Percentiles rank a stretch among this genome's conserved stretches.
Evolutionary conservation across 2,329 filamentous ascomycete species (phyloP).

Genomic region (Colletotrichum kahawae): DNA sequence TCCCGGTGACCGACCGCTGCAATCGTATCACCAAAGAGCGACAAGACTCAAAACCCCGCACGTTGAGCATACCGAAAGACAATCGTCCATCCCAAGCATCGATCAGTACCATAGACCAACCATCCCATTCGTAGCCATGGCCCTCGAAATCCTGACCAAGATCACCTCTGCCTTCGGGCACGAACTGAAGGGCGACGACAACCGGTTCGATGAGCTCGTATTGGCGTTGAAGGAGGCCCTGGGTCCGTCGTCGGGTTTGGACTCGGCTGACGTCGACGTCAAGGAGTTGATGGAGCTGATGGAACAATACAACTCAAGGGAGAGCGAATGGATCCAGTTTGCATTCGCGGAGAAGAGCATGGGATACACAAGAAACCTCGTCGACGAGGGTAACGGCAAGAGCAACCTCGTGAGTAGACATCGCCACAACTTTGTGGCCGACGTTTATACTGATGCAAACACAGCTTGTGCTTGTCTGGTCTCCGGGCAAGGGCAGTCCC

Average conservation of each 20-base stretch:
- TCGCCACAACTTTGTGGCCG: slow-evolving; percentile 30
- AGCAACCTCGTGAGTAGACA: slow-evolving; percentile 67
- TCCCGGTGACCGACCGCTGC: slow-evolving; percentile 5
- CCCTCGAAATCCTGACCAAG: slow-evolving; percentile 36
- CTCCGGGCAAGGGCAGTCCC: slow-evolving; percentile 79
- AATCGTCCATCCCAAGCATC: slow-evolving; percentile 5
- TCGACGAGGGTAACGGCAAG: slow-evolving; percentile 86
- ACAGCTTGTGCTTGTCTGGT: slow-evolving; percentile 88
- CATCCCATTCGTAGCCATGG: slow-evolving; percentile 31
- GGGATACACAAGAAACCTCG: slow-evolving; percentile 85
- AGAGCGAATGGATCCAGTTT: slow-evolving; percentile 76
- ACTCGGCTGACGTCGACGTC: slow-evolving; percentile 82
- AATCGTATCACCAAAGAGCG: slow-evolving; percentile 5
- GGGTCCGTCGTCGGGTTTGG: slow-evolving; percentile 81
- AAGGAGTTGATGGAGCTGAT: slow-evolving; percentile 74
- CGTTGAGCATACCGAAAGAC: background rate
- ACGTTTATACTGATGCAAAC: slow-evolving; percentile 21
- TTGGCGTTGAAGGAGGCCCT: slow-evolving; percentile 74
- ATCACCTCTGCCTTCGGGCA: slow-evolving; percentile 24
- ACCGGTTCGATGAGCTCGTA: slow-evolving; percentile 74
- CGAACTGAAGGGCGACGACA: slow-evolving; percentile 25
- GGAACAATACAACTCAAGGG: slow-evolving; percentile 72
- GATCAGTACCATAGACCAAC: background rate
- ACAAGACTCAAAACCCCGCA: slow-evolving; percentile 16
- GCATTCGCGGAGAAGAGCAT: slow-evolving; percentile 73